Evolutionary conservation across 208 protist species (phyloP).

Genomic region (Trichomonas tenax): DNA sequence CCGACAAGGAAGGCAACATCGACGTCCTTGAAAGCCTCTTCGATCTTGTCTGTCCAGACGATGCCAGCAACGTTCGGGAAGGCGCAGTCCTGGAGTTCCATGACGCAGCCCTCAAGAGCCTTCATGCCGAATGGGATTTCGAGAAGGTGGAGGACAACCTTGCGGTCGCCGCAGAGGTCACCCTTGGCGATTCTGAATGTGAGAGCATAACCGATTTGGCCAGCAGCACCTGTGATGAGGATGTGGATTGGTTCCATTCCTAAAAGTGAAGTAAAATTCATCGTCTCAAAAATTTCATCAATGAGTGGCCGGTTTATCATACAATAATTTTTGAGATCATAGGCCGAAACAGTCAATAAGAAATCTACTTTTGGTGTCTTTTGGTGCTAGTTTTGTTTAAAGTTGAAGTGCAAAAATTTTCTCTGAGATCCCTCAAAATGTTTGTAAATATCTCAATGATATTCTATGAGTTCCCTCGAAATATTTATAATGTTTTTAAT

Average conservation of each 20-base stretch:
- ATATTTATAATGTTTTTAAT: no score
- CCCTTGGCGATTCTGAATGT: slow-evolving; percentile 71
- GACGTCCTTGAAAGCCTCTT: slow-evolving; percentile 20
- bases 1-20: slow-evolving; percentile 57
- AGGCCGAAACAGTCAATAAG: no score
- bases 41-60: not conserved
- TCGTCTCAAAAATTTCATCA: not conserved
- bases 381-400: no score
- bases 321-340: not conserved
- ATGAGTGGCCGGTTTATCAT: not conserved
- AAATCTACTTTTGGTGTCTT: no score
- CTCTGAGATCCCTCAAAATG: no score
- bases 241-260: slow-evolving; percentile 40
- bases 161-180: slow-evolving; percentile 62
- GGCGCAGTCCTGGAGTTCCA: slow-evolving; percentile 46
- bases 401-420: no score
- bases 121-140: slow-evolving; percentile 54
- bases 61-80: slow-evolving; percentile 31
- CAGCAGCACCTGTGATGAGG: slow-evolving; percentile 75
- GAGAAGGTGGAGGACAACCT: slow-evolving; percentile 67
- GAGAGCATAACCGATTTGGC: slow-evolving; percentile 78
- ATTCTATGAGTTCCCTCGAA: no score
- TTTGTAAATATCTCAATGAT: no score
- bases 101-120: slow-evolving; percentile 37
- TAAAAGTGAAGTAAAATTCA: not conserved